A percentile compares a stretch with the other conserved stretches of the same genome.
Conservation (phyloP, 2,329 filamentous ascomycete species). For the Corniculantispora saksenae region DNA sequence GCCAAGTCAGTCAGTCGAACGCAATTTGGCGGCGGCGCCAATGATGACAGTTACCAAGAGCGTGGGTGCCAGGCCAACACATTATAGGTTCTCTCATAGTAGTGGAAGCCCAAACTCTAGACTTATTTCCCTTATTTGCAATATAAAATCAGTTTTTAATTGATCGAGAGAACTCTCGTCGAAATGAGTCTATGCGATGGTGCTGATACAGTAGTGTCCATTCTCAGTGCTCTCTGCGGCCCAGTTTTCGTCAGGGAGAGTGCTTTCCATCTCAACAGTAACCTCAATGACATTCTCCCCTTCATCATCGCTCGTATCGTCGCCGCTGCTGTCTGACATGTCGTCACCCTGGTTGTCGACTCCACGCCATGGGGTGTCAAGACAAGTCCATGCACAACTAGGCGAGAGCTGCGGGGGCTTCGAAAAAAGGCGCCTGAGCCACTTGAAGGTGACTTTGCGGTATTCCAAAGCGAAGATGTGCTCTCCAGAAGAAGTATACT, state of each 20-base stretch:
- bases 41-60: too few species aligned
- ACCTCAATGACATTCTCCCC: background rate
- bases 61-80: too few species aligned
- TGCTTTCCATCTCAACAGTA: slow-evolving; percentile 3
- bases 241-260: slow-evolving; percentile 4
- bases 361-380: slow-evolving; percentile 2
- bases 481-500: background rate
- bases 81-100: too few species aligned
- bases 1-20: too few species aligned
- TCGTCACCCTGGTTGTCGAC: background rate
- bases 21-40: too few species aligned
- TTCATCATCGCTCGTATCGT: background rate
- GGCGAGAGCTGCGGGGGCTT: background rate
- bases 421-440: background rate
- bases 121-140: too few species aligned
- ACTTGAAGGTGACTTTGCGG: slow-evolving; percentile 11
- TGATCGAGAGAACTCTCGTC: too few species aligned
- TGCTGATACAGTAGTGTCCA: background rate
- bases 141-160: too few species aligned
- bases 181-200: background rate
- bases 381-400: slow-evolving; percentile 3
- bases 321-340: background rate
- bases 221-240: background rate
- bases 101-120: too few species aligned
- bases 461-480: slow-evolving; percentile 1